Evolutionary conservation across 2,329 filamentous ascomycete genomes (phyloP).

Genomic region (Trichoderma aggressivum): DNA sequence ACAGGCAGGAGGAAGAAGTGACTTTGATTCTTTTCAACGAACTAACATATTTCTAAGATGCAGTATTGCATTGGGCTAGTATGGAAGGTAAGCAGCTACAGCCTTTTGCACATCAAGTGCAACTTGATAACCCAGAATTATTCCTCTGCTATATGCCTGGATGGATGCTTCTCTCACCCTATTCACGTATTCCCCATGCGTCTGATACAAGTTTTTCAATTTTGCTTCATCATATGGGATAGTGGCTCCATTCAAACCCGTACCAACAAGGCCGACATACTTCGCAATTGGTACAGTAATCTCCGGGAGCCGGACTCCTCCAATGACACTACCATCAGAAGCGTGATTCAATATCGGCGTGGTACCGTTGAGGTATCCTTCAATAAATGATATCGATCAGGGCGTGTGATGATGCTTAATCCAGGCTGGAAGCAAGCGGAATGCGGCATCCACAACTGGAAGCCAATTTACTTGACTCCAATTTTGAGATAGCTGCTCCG

Average conservation of each 20-base stretch:
- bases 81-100: background rate
- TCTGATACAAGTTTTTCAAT: background rate
- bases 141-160: too few species aligned
- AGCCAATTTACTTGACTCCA: background rate
- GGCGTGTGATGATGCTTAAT: background rate
- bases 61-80: background rate
- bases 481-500: background rate
- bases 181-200: background rate
- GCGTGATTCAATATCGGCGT: background rate
- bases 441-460: background rate
- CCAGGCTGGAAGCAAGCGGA: background rate
- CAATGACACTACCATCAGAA: background rate
- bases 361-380: background rate
- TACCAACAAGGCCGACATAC: background rate
- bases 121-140: background rate
- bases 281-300: background rate
- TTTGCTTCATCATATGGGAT: background rate
- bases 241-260: background rate
- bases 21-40: background rate
- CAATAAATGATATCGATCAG: background rate
- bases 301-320: background rate
- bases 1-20: background rate
- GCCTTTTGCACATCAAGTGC: background rate
- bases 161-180: background rate
- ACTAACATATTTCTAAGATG: background rate